A percentile compares a stretch with the other conserved stretches of the same genome.
Evolutionary conservation across 2,329 filamentous ascomycete genomes (phyloP).

Genomic region (Colletotrichum sp.): DNA sequence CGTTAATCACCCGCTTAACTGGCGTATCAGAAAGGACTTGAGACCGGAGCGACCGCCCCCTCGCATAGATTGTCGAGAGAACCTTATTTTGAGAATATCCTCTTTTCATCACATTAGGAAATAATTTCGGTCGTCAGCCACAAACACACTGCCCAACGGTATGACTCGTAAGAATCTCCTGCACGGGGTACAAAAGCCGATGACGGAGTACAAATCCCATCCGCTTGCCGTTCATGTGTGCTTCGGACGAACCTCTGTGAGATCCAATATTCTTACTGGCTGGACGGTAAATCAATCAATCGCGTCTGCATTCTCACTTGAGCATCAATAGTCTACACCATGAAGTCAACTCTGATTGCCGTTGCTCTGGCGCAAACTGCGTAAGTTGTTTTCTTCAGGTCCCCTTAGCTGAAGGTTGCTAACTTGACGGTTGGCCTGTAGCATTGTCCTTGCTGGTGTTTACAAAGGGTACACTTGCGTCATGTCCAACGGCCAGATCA

Average conservation of each 20-base stretch:
- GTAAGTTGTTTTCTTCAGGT: not conserved
- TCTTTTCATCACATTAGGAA: not conserved
- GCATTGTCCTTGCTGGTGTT: not conserved
- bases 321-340: not conserved
- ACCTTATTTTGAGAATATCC: not conserved
- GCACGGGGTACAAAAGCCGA: not conserved
- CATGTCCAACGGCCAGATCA: not conserved
- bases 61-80: not conserved
- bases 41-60: not conserved
- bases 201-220: not conserved
- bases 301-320: not conserved
- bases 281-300: rapidly evolving
- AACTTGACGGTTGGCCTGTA: rapidly evolving
- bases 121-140: not conserved
- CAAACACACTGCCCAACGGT: rapidly evolving
- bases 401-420: not conserved
- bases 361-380: not conserved
- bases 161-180: not conserved
- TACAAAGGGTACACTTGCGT: not conserved
- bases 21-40: not conserved
- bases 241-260: not conserved
- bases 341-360: not conserved
- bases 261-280: rapidly evolving
- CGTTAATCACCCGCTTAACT: not conserved
- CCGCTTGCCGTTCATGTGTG: rapidly evolving